These are phyloP conservation scores for Metschnikowia hibisci DNA, from an alignment of 805 yeast genomes.

Conservation along the genomic window DNA sequence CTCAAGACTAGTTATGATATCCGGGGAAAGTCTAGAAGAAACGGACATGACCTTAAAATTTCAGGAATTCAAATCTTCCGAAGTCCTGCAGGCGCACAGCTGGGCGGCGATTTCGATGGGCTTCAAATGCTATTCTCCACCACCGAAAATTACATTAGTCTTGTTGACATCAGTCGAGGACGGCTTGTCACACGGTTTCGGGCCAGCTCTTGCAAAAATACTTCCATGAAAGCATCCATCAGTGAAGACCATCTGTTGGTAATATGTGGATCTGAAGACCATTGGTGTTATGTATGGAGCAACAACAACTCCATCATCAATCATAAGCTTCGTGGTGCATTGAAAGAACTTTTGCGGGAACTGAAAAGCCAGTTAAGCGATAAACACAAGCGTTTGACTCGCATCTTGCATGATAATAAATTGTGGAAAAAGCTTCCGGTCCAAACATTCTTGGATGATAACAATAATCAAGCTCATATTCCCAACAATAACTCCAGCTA, in stretches of 20 bases:
- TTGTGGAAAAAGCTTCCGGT: slow-evolving; percentile 24
- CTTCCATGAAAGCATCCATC: slow-evolving; percentile 65
- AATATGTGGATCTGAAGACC: slow-evolving; percentile 83
- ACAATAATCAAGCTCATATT: slow-evolving; percentile 18
- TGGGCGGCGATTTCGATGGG: slow-evolving; percentile 7
- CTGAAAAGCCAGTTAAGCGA: slow-evolving; percentile 34
- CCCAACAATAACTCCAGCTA: slow-evolving; percentile 57
- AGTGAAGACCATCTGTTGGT: slow-evolving; percentile 57
- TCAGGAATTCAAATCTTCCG: slow-evolving; percentile 66
- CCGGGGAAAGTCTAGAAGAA: slow-evolving; percentile 13
- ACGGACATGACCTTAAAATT: slow-evolving; percentile 44
- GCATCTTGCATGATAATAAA: slow-evolving; percentile 27
- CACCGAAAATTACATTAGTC: slow-evolving; percentile 74
- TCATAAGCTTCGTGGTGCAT: slow-evolving; percentile 32
- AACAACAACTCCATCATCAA: slow-evolving; percentile 40
- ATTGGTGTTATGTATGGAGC: slow-evolving; percentile 82
- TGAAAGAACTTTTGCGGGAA: slow-evolving; percentile 34
- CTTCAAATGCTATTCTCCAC: slow-evolving; percentile 58
- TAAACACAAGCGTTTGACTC: slow-evolving; percentile 26
- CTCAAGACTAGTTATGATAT: slow-evolving; percentile 22
- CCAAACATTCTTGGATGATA: slow-evolving; percentile 25
- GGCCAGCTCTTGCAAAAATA: slow-evolving; percentile 67
- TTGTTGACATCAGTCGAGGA: slow-evolving; percentile 53
- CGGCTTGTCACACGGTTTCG: slow-evolving; percentile 63
- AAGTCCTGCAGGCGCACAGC: slow-evolving; percentile 14